Evolutionary conservation across 768 basidiomycete genomes (phyloP).

Genomic region (Ephemerocybe angulata): DNA sequence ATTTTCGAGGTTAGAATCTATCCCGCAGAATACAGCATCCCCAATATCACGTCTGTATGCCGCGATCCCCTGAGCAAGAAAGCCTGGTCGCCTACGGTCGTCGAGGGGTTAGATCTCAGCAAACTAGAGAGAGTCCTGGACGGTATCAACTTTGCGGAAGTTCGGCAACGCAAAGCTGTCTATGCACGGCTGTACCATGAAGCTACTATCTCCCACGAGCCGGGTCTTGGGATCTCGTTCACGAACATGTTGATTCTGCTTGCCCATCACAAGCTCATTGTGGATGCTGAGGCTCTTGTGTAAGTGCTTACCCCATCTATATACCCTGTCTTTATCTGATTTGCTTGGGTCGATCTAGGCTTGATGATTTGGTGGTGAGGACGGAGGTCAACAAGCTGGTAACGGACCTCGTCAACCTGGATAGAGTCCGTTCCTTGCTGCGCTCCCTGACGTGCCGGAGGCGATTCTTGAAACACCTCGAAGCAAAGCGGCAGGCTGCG

Average conservation of each 20-base stretch:
- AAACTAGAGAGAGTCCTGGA: constrained; percentile 58
- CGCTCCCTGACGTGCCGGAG: constrained; percentile 70
- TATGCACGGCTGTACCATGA: constrained; percentile 85
- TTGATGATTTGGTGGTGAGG: constrained; percentile 76
- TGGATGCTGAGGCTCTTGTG: constrained; percentile 86
- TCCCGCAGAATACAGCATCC: constrained; percentile 61
- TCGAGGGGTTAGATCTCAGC: constrained; percentile 57
- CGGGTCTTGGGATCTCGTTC: constrained; percentile 83
- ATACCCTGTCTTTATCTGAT: too few species aligned
- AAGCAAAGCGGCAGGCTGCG: constrained; percentile 33
- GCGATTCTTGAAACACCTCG: constrained; percentile 54
- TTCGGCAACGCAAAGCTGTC: constrained; percentile 63
- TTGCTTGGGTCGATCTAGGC: constrained; percentile 39
- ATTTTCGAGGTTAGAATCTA: constrained; percentile 89
- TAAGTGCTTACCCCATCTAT: too few species aligned
- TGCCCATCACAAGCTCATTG: constrained; percentile 88
- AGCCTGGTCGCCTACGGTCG: constrained; percentile 31
- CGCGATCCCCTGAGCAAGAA: constrained; percentile 33
- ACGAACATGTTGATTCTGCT: constrained; percentile 83
- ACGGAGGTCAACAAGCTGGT: constrained; percentile 78
- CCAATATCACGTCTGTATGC: constrained; percentile 54
- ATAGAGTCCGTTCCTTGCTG: constrained; percentile 79
- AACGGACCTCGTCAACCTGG: constrained; percentile 78
- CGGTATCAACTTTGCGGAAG: constrained; percentile 58
- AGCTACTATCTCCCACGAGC: constrained; percentile 68